Evolutionary conservation across 495 filamentous ascomycete species (phyloP).

Genomic region (Penicillium paradoxum): DNA sequence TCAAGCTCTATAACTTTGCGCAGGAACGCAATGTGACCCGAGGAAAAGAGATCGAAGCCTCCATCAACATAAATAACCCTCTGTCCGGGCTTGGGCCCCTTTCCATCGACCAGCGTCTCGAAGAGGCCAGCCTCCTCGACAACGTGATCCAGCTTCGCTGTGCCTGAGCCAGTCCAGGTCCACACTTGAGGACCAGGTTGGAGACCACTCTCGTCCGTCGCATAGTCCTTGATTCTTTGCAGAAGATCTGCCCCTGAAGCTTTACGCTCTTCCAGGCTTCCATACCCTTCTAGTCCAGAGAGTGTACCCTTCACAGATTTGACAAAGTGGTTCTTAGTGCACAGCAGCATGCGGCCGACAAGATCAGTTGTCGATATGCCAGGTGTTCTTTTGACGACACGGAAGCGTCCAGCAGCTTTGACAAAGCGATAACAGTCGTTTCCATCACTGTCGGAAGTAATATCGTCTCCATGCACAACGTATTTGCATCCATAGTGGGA

Average conservation of each 20-base stretch:
- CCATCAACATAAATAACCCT: conserved; percentile 91
- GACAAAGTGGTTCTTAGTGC: conserved; percentile 84
- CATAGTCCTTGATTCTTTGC: conserved; percentile 75
- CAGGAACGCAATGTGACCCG: conserved; percentile 93
- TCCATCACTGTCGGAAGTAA: conserved; percentile 77
- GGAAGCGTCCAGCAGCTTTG: conserved; percentile 84
- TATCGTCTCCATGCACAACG: conserved; percentile 88
- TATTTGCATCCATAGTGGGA: conserved; percentile 89
- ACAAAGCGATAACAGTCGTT: conserved; percentile 97
- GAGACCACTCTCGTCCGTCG: conserved; percentile 73
- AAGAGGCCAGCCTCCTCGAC: conserved; percentile 55
- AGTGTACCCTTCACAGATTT: conserved; percentile 64
- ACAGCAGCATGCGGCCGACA: conserved; percentile 93
- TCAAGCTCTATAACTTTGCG: conserved; percentile 66
- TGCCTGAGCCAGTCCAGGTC: conserved; percentile 61
- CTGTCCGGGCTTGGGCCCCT: conserved; percentile 65
- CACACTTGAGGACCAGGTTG: conserved; percentile 70
- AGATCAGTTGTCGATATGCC: conserved; percentile 96
- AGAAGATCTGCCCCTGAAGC: conserved; percentile 56
- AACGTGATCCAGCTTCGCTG: conserved; percentile 46
- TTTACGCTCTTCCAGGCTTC: conserved; percentile 60
- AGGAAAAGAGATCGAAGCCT: conserved; percentile 95
- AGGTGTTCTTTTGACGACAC: conserved; percentile 91
- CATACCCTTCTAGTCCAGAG: conserved; percentile 64
- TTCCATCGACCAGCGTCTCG: conserved; percentile 59